These are phyloP conservation scores for Dendryphion nanum DNA, from an alignment of 2,329 filamentous ascomycete species.

Conservation along the genomic window DNA sequence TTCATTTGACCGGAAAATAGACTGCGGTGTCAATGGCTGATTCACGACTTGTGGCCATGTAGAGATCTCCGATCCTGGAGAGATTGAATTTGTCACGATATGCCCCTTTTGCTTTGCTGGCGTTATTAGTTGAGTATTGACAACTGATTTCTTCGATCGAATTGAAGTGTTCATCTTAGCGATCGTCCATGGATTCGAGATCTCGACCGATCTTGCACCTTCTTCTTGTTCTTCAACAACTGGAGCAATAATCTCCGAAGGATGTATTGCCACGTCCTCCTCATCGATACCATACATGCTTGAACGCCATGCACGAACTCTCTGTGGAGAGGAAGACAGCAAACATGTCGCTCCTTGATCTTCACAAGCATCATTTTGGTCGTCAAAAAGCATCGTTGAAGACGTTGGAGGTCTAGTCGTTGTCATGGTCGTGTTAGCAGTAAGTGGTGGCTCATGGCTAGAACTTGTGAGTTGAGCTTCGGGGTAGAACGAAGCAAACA, in stretches of 20 bases:
- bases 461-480: slow-evolving; percentile 1
- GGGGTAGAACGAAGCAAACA: slow-evolving; percentile 46
- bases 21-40: too few species aligned
- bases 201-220: slow-evolving; percentile 26
- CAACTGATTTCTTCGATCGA: slow-evolving; percentile 12
- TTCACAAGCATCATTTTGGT: too few species aligned
- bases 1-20: too few species aligned
- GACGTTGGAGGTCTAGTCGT: neutral
- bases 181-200: slow-evolving; percentile 51
- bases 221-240: slow-evolving; percentile 27
- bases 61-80: slow-evolving; percentile 8
- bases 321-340: slow-evolving; percentile 4
- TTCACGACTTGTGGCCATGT: too few species aligned
- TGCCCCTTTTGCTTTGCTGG: slow-evolving; percentile 19
- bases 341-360: neutral
- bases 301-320: slow-evolving; percentile 26
- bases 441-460: neutral
- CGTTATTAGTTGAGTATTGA: slow-evolving; percentile 22
- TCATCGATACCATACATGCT: slow-evolving; percentile 42
- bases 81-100: slow-evolving; percentile 6
- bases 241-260: slow-evolving; percentile 9
- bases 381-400: slow-evolving; percentile 1
- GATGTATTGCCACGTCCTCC: slow-evolving; percentile 23
- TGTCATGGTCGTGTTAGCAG: neutral
- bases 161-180: slow-evolving; percentile 46